Conservation (phyloP, 1,284 basidiomycete species). For the Boletus semigastroideus region DNA sequence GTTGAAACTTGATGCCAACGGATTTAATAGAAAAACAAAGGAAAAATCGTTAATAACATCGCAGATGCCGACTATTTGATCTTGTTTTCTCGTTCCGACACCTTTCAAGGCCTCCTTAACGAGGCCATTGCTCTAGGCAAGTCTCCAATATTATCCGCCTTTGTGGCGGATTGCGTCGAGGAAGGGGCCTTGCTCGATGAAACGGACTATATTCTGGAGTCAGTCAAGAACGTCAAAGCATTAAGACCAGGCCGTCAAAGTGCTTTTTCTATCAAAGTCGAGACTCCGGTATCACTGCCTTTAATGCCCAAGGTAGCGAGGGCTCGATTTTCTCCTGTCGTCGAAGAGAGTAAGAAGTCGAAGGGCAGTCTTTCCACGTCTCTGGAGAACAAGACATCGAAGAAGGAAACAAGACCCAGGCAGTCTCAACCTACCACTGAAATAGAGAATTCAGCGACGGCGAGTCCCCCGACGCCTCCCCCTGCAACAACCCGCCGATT, state of each 20-base stretch:
- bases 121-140: slow-evolving; percentile 36
- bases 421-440: background rate
- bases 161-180: slow-evolving; percentile 55
- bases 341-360: slow-evolving; percentile 1
- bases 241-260: slow-evolving; percentile 25
- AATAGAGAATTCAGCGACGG: background rate
- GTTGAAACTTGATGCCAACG: slow-evolving; percentile 1
- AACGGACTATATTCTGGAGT: slow-evolving; percentile 34
- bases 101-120: slow-evolving; percentile 47
- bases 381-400: slow-evolving; percentile 8
- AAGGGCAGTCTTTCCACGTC: slow-evolving; percentile 4
- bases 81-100: slow-evolving; percentile 48
- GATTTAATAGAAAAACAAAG: slow-evolving; percentile 55
- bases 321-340: slow-evolving; percentile 1
- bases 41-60: slow-evolving; percentile 51
- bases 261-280: slow-evolving; percentile 15
- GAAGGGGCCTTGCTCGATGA: slow-evolving; percentile 46
- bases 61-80: slow-evolving; percentile 57
- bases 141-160: slow-evolving; percentile 48
- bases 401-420: background rate
- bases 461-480: slow-evolving; percentile 46
- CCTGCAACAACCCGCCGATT: slow-evolving; percentile 33
- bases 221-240: slow-evolving; percentile 13
- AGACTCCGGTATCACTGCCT: slow-evolving; percentile 2
- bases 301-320: slow-evolving; percentile 8